phyloP scores from a whole-genome alignment of 345 rosid genomes.

The Conringia planisiliqua region DNA sequence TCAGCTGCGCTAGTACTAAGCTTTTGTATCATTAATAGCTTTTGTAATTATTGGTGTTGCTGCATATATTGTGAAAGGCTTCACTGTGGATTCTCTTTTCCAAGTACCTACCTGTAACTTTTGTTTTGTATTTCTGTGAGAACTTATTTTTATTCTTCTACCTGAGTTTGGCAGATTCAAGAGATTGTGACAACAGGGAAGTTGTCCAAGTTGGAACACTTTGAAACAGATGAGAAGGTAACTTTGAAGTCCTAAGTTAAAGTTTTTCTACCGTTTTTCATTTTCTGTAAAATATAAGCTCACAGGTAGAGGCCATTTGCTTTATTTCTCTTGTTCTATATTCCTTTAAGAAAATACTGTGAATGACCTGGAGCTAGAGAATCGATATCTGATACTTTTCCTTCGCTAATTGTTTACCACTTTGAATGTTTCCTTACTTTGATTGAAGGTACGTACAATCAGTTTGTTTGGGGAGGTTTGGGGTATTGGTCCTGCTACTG shows the following conservation, averaged over 20 bases:
- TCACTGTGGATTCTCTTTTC: background rate
- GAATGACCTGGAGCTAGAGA: conserved; percentile 1
- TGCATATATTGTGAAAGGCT: background rate
- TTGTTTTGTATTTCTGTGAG: background rate
- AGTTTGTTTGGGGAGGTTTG: conserved; percentile 90
- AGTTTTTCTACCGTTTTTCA: background rate
- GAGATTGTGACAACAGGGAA: conserved; percentile 87
- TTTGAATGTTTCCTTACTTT: conserved; percentile 6
- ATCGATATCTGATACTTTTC: background rate
- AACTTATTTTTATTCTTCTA: background rate
- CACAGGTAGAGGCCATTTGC: background rate
- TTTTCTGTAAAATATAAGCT: conserved; percentile 1
- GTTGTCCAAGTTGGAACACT: conserved; percentile 89
- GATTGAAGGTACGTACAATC: conserved; percentile 67
- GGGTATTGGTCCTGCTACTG: conserved; percentile 98
- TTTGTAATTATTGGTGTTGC: background rate
- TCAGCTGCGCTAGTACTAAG: background rate
- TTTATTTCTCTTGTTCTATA: background rate
- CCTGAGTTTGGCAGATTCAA: conserved; percentile 60
- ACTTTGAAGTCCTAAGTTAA: background rate
- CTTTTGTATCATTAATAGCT: background rate
- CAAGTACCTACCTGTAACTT: background rate
- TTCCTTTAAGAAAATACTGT: background rate
- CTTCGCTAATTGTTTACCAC: background rate
- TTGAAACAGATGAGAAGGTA: conserved; percentile 96